phyloP scores from a whole-genome alignment of 306 rosid species.

The Acacia confusa region DNA sequence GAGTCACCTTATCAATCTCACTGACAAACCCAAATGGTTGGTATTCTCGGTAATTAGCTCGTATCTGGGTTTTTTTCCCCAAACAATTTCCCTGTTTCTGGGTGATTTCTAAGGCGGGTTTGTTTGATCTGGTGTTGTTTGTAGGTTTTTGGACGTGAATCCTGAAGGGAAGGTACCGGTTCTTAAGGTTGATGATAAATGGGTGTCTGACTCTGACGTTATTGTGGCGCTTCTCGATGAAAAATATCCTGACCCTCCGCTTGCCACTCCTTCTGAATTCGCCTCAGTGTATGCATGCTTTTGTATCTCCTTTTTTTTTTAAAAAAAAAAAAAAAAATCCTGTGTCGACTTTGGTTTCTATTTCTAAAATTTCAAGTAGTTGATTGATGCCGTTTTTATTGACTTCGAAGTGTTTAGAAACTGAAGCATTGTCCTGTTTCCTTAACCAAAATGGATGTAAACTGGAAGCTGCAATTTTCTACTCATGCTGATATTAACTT shows the following conservation, averaged over 20 bases:
- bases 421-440: neutral
- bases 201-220: constrained; percentile 91
- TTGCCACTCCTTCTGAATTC: constrained; percentile 60
- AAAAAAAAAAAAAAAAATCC: neutral
- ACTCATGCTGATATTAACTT: neutral
- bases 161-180: constrained; percentile 93
- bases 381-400: neutral
- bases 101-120: neutral
- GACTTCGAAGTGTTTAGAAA: neutral
- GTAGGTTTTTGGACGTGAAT: constrained; percentile 71
- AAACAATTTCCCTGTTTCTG: neutral
- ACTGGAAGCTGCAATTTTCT: neutral
- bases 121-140: constrained; percentile 18
- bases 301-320: neutral
- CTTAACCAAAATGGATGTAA: neutral
- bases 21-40: constrained; percentile 78
- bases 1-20: constrained; percentile 52
- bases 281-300: constrained; percentile 68
- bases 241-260: constrained; percentile 67
- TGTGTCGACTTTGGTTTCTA: neutral
- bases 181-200: constrained; percentile 66
- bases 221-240: constrained; percentile 72
- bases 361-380: neutral
- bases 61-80: neutral
- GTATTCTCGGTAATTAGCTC: neutral